Evolutionary conservation across 208 protist species (phyloP).

Genomic region (Lotmaria passim): DNA sequence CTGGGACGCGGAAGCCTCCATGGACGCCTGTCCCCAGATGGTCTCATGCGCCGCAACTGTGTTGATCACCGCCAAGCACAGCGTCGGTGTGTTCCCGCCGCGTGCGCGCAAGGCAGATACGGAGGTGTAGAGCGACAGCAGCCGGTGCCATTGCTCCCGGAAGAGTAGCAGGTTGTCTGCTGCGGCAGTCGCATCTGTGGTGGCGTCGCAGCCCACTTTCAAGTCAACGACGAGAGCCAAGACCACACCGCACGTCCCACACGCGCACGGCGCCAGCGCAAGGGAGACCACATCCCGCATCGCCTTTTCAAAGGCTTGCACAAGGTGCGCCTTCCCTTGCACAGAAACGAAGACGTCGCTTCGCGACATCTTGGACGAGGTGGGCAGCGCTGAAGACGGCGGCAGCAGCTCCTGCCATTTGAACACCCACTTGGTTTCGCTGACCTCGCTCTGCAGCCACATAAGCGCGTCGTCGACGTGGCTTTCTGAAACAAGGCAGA

Average conservation of each 20-base stretch:
- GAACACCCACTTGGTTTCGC: conserved; percentile 20
- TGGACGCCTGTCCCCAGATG: conserved; percentile 24
- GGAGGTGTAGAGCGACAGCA: conserved; percentile 27
- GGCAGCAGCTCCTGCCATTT: conserved; percentile 21
- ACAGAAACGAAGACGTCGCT: neutral
- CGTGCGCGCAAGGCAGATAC: neutral
- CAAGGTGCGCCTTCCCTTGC: neutral
- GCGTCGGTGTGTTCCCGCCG: neutral
- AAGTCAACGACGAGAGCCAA: conserved; percentile 28
- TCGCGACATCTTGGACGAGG: neutral
- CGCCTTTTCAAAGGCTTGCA: conserved; percentile 2
- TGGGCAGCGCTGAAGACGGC: neutral
- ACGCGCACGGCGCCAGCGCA: neutral
- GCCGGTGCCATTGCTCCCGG: conserved; percentile 17
- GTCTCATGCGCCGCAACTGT: conserved; percentile 19
- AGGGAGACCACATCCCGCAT: conserved; percentile 20
- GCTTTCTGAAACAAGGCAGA: conserved; percentile 31
- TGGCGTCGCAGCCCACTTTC: neutral
- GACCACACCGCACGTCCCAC: conserved; percentile 14
- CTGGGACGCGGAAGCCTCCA: neutral
- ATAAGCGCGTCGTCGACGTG: conserved; percentile 19
- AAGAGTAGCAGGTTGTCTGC: conserved; percentile 2
- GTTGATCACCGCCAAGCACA: conserved; percentile 39
- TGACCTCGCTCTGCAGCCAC: conserved; percentile 26
- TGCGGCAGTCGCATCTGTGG: neutral